Percentiles rank a stretch among this genome's conserved stretches.
Evolutionary conservation across 2,329 filamentous ascomycete genomes (phyloP).

Genomic region (Diaporthe caulivora): DNA sequence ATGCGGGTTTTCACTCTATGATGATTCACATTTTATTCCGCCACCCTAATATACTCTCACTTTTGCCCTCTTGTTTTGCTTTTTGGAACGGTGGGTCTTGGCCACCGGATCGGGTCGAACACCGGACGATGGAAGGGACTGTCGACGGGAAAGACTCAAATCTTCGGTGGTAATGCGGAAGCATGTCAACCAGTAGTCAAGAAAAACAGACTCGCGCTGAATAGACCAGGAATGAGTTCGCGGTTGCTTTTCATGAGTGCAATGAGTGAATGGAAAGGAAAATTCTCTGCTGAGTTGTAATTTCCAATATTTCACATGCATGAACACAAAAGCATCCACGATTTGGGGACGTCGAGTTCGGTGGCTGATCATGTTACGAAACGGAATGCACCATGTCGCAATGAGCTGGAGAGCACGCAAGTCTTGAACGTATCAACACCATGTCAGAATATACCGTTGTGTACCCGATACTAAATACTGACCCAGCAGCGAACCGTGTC

Average conservation of each 20-base stretch:
- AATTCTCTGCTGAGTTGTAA: neutral
- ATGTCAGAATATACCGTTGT: neutral
- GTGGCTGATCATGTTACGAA: conserved; percentile 46
- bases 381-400: neutral
- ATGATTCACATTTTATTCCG: neutral
- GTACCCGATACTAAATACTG: neutral
- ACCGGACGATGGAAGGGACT: neutral
- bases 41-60: neutral
- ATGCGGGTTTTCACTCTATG: neutral
- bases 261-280: neutral
- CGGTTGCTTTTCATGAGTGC: neutral
- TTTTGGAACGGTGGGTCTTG: neutral
- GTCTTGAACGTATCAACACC: neutral
- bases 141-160: neutral
- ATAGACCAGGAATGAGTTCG: neutral
- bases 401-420: neutral
- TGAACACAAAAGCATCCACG: no score
- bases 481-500: conserved; percentile 2
- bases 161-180: neutral
- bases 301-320: neutral
- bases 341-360: no score
- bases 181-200: neutral
- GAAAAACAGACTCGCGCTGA: neutral
- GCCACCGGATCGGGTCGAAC: neutral
- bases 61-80: neutral